A percentile compares a stretch with the other conserved stretches of the same genome.
These are phyloP conservation scores for Suillus lakei DNA, from an alignment of 768 basidiomycete genomes.

Conservation along the genomic window DNA sequence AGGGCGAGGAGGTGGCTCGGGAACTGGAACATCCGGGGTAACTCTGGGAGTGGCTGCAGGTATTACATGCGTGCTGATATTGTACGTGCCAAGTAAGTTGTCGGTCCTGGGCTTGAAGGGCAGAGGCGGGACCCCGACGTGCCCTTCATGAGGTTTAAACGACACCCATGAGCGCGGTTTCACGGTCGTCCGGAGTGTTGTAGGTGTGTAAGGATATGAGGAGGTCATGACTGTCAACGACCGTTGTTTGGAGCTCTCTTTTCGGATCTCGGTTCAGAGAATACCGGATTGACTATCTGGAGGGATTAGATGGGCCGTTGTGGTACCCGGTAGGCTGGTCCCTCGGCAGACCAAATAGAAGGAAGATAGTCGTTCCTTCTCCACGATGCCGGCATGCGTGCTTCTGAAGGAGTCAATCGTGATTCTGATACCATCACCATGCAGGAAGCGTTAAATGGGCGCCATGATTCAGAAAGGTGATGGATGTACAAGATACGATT, in stretches of 20 bases:
- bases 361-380: too few relatives aligned
- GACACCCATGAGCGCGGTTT: constrained; percentile 27
- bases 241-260: not conserved
- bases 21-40: constrained; percentile 26
- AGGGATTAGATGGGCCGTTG: not conserved
- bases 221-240: not conserved
- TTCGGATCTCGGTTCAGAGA: not conserved
- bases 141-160: constrained; percentile 20
- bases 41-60: constrained; percentile 33
- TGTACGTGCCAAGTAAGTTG: constrained; percentile 26
- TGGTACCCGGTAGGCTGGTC: too few relatives aligned
- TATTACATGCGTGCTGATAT: constrained; percentile 34
- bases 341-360: too few relatives aligned
- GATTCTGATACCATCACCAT: too few relatives aligned
- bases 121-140: constrained; percentile 15
- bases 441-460: too few relatives aligned
- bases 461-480: too few relatives aligned
- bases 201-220: constrained; percentile 26
- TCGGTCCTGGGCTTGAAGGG: constrained; percentile 23
- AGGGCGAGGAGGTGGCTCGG: constrained; percentile 20
- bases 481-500: too few relatives aligned
- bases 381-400: too few relatives aligned
- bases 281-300: not conserved
- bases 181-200: constrained; percentile 20
- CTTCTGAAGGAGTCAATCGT: too few relatives aligned